phyloP scores from a whole-genome alignment of 495 filamentous ascomycete genomes.

The Penicillium pancosmium region DNA sequence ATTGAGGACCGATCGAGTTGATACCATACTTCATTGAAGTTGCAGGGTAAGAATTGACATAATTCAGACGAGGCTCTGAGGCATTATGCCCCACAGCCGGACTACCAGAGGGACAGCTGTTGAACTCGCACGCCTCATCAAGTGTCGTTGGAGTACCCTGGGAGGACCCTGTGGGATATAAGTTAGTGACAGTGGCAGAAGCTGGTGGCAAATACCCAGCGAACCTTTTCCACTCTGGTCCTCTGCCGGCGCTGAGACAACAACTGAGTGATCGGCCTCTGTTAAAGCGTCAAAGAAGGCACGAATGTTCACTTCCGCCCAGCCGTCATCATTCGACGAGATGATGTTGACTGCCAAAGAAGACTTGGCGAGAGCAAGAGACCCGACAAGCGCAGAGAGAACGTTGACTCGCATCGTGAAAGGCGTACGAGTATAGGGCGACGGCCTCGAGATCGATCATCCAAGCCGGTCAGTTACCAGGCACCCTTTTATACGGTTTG shows the following conservation, averaged over 20 bases:
- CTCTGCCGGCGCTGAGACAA: slow-evolving; percentile 66
- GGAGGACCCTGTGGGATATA: slow-evolving; percentile 46
- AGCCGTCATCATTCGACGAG: slow-evolving; percentile 72
- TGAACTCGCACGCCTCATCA: slow-evolving; percentile 54
- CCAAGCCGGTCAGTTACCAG: background rate
- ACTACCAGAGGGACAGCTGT: slow-evolving; percentile 59
- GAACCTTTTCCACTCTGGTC: slow-evolving; percentile 64
- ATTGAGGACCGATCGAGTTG: slow-evolving; percentile 50
- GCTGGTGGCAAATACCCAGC: background rate
- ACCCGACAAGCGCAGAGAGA: slow-evolving; percentile 11
- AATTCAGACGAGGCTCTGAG: slow-evolving; percentile 61
- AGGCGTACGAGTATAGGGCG: background rate
- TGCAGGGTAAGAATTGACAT: slow-evolving; percentile 70
- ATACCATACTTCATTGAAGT: slow-evolving; percentile 68
- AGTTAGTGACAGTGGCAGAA: slow-evolving; percentile 2
- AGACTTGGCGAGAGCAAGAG: slow-evolving; percentile 11
- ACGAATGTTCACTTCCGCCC: slow-evolving; percentile 68
- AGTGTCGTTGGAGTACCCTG: slow-evolving; percentile 51
- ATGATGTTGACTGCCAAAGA: slow-evolving; percentile 56
- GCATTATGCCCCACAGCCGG: slow-evolving; percentile 57
- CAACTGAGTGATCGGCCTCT: slow-evolving; percentile 56
- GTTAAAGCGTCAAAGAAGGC: slow-evolving; percentile 55
- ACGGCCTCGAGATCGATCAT: too few species aligned
- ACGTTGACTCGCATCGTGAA: slow-evolving; percentile 15
- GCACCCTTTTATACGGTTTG: background rate